Evolutionary conservation across 2,329 filamentous ascomycete genomes (phyloP).

Genomic region (Metarhizium humberi): DNA sequence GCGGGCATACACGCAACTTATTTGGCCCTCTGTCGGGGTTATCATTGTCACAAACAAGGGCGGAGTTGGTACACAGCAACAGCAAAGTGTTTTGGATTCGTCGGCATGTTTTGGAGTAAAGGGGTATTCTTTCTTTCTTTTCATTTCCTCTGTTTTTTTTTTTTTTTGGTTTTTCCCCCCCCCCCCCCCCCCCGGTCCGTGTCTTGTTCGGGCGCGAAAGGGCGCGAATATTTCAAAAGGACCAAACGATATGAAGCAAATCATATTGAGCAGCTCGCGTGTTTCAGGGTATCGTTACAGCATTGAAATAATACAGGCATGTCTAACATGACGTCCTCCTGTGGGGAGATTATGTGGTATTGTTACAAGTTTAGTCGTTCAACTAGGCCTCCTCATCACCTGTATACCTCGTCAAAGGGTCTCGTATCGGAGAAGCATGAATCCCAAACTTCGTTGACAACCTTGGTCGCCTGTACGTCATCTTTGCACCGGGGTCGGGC

Average conservation of each 20-base stretch:
- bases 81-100: slow-evolving; percentile 10
- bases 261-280: not conserved
- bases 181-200: not conserved
- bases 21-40: slow-evolving; percentile 6
- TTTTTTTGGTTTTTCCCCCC: not conserved
- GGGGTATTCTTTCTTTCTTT: not conserved
- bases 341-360: slow-evolving; percentile 4
- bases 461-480: slow-evolving; percentile 73
- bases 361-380: slow-evolving; percentile 1
- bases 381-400: slow-evolving; percentile 33
- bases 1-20: slow-evolving; percentile 10
- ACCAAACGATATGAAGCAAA: not conserved
- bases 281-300: slow-evolving; percentile 1
- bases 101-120: slow-evolving; percentile 22
- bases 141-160: not conserved
- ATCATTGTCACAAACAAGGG: slow-evolving; percentile 1
- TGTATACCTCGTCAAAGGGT: slow-evolving; percentile 95
- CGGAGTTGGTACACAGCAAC: slow-evolving; percentile 7
- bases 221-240: not conserved
- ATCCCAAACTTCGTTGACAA: slow-evolving; percentile 97
- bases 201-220: not conserved
- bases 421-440: slow-evolving; percentile 91
- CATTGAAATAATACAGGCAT: not conserved
- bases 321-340: not conserved
- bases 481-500: slow-evolving; percentile 73